phyloP scores from a whole-genome alignment of 202 grass and related monocot species.

The Miscanthus sacchariflorus region DNA sequence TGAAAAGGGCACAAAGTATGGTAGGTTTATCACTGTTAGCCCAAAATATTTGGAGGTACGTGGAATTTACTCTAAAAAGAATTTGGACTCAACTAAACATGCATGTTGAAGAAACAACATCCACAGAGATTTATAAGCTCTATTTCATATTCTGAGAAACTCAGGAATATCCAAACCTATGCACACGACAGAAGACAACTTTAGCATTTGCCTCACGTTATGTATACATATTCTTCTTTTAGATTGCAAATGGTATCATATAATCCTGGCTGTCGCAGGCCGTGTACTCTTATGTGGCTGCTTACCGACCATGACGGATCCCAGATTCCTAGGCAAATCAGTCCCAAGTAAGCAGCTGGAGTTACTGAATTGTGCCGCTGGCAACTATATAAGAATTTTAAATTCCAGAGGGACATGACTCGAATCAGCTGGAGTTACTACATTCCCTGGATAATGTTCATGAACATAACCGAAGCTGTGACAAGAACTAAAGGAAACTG shows the following conservation, averaged over 20 bases:
- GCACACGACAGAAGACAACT: neutral
- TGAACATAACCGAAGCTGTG: neutral
- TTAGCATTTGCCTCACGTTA: neutral
- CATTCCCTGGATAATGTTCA: neutral
- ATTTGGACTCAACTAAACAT: no score
- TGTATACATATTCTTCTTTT: neutral
- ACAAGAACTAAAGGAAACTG: neutral
- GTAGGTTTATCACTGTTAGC: no score
- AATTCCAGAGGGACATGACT: neutral
- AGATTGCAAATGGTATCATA: neutral
- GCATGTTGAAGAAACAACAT: no score
- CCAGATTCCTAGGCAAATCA: neutral
- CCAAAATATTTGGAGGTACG: no score
- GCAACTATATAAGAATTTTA: no score
- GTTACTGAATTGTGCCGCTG: neutral
- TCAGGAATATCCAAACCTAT: neutral
- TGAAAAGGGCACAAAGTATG: no score
- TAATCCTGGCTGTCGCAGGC: no score
- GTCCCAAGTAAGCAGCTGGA: neutral
- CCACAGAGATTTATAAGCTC: no score
- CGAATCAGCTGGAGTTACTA: neutral
- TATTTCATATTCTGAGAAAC: neutral
- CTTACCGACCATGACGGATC: neutral
- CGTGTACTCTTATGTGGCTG: neutral
- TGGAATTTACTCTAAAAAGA: no score